Evolutionary conservation across 352 stramenopile genomes (phyloP), one percentile per base, ranked within the genome.

Genomic region (Phytophthora fragariaefolia): DNA sequence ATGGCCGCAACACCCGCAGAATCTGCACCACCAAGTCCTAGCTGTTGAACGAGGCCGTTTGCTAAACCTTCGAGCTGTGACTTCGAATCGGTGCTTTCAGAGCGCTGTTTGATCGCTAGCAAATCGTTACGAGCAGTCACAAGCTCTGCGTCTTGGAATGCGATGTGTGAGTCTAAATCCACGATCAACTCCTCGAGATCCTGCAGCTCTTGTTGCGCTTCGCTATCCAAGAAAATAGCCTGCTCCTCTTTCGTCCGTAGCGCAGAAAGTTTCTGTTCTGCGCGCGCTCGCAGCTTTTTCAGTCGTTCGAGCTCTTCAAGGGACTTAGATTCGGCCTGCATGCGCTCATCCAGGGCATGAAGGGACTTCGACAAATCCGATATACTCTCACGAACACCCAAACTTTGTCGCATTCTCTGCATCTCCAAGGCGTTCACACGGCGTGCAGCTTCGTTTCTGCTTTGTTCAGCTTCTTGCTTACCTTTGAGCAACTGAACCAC

Each of bases 111-210:
- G 30, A 90, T 78, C n/a, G 69, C 23, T 32, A 74, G 28, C n/a
- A 91, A 59, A 47, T 91, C 84, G 27, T 84, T 79, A 2, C 82
- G 64, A 4, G 85, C 83, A 28, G 76, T 50, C 17, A 63, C 63
- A 18, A 95, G 57, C 60, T 95, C 82, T 0, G 83, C 73, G 51
- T 95, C 87, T 51, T 95, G 87, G 58, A 95, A 95, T 6, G 82
- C 72, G 26, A 95, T 92, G 53, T 93, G 87, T 3, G 87, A 95
- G 24, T 83, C 85, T 38, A 93, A 63, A 58, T 95, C 87, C 17
- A 91, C 80, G 6, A 95, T 82, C 17, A 94, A 61, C 54, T 94
- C 83, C 23, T 92, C 82, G 0, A 95, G 62, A 66, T 92, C 85
- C 3, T 71, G 58, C 0, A 90, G 58, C 54, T 95, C 87, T 45